phyloP scores from a whole-genome alignment of 257 asterid genomes.

The Scutellaria galericulata region DNA sequence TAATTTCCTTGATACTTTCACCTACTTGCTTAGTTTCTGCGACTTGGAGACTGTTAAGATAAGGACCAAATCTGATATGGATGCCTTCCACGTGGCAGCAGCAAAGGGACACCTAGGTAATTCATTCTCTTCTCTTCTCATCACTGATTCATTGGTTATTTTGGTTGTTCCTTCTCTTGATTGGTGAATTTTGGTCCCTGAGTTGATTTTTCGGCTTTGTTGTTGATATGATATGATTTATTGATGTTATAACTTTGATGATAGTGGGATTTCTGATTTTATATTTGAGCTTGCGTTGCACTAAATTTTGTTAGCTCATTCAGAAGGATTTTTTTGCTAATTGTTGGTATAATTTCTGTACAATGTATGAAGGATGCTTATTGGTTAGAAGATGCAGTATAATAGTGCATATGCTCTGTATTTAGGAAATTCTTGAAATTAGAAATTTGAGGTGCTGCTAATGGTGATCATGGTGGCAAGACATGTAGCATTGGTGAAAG shows the following conservation, averaged over 20 bases:
- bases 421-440: constrained; percentile 14
- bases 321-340: not conserved
- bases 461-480: not conserved
- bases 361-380: constrained; percentile 2
- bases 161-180: not conserved
- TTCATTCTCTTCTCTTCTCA: not conserved
- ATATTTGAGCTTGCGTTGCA: not conserved
- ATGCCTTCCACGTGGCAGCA: constrained; percentile 86
- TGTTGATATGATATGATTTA: constrained; percentile 17
- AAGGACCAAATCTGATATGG: constrained; percentile 79
- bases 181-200: constrained; percentile 8
- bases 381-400: constrained; percentile 4
- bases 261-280: not conserved
- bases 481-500: not conserved
- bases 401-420: not conserved
- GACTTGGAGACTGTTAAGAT: constrained; percentile 63
- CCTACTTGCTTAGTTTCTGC: constrained; percentile 68
- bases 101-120: constrained; percentile 81
- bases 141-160: not conserved
- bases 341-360: not conserved
- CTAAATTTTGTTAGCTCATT: not conserved
- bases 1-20: constrained; percentile 55
- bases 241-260: not conserved
- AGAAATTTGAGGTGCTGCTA: constrained; percentile 7
- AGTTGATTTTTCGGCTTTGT: not conserved